Conservation (phyloP, 2,329 filamentous ascomycete genomes). For the Microcyclosporella mali region DNA sequence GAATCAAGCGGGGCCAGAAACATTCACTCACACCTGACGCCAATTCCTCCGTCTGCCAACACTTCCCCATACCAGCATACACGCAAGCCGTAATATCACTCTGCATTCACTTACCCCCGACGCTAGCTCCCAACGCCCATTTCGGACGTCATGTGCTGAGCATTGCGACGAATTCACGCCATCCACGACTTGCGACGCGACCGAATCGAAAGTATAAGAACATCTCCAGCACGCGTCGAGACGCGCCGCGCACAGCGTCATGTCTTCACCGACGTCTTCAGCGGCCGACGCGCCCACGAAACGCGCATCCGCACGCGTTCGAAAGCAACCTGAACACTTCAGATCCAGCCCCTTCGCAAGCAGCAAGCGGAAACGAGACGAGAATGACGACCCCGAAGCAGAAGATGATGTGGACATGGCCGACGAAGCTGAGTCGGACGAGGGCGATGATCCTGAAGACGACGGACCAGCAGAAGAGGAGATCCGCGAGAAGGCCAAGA, state of each 20-base stretch:
- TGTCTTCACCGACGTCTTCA: conserved; percentile 19
- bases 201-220: no score
- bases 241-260: not conserved
- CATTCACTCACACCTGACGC: no score
- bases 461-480: conserved; percentile 46
- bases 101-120: no score
- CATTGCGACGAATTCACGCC: no score
- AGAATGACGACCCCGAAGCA: conserved; percentile 30
- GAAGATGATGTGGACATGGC: conserved; percentile 31
- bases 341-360: conserved; percentile 25
- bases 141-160: no score
- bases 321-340: conserved; percentile 30
- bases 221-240: conserved; percentile 4
- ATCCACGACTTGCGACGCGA: no score
- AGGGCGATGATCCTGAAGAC: conserved; percentile 32
- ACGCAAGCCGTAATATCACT: no score
- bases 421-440: conserved; percentile 31
- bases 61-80: no score
- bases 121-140: no score
- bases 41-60: no score
- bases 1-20: no score
- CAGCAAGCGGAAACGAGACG: conserved; percentile 45
- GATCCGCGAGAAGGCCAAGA: conserved; percentile 35
- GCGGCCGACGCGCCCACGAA: conserved; percentile 42
- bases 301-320: conserved; percentile 56